Base-by-base conservation (phyloP, 2,329 filamentous ascomycete genomes). In the Penicillium thymicola region DNA sequence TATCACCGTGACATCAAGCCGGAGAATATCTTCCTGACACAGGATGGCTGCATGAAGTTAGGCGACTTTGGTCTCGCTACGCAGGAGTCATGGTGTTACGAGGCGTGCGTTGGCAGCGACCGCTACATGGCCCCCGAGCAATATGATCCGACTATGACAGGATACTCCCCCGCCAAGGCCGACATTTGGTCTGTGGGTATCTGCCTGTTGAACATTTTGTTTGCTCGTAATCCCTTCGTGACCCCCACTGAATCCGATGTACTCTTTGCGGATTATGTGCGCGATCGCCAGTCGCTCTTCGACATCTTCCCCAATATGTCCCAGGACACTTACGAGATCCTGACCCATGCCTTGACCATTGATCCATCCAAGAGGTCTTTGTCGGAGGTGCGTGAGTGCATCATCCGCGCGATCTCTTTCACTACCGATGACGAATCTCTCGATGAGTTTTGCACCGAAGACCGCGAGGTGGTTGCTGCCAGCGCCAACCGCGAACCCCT, bases 41-140 rank as follows among this genome's bases (percentile, higher is more conserved):
- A 92, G 59, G 85, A 88, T 65, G 93, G 93, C 52, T 83, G 88
- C 38, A 89, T 97, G 89, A 99, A 99, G 79, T 86, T 99, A 36
- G 94, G 94, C 69, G 94, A 99, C 75, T 96, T 97, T 72, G 94
- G 94, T 53, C 82, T 99, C 61, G 92, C 92, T 50, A 97, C 93
- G 11, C 89, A 86, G 7, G 91, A 96, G 59, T 82, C 86, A 66
- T 96, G 91, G 92, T 95, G 90, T 25, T 89, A 89, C 67, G 94
- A 99, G 79, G 88, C 89, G 61, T 94, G 90, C 60, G 94, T 99
- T 45, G 94, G 94, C 64, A 97, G 94, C 72, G 94, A 99, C 72
- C 91, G 94, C 54, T 99, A 99, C 79, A 99, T 99, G 94, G 92
- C 94, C 54, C 94, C 94, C 5, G 94, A 99, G 77, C 94, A 99